These are phyloP conservation scores for Fomitopsis serialis DNA, from an alignment of 768 basidiomycete species.

Conservation along the genomic window DNA sequence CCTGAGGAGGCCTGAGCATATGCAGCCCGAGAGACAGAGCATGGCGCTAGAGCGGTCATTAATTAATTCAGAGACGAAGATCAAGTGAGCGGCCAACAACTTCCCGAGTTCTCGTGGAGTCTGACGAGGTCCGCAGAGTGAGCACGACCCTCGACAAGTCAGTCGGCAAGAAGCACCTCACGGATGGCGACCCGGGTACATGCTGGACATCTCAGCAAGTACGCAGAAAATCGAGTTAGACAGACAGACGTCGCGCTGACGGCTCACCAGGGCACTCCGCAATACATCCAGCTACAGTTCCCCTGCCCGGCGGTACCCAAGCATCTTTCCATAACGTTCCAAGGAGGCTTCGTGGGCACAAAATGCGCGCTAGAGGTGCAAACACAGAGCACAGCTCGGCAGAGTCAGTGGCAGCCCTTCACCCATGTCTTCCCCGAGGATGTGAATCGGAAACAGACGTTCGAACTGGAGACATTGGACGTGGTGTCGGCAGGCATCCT, in stretches of 20 bases:
- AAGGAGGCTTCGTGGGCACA: constrained; percentile 82
- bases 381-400: constrained; percentile 19
- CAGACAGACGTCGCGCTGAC: no score
- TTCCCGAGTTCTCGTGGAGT: not conserved
- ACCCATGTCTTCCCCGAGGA: constrained; percentile 72
- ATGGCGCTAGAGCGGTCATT: constrained; percentile 25
- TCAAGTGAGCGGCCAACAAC: constrained; percentile 37
- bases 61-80: constrained; percentile 36
- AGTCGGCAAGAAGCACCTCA: constrained; percentile 62
- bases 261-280: constrained; percentile 63
- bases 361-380: constrained; percentile 47
- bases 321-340: constrained; percentile 62
- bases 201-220: constrained; percentile 87
- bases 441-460: constrained; percentile 67
- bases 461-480: constrained; percentile 28
- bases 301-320: constrained; percentile 46
- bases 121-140: constrained; percentile 43
- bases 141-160: constrained; percentile 77
- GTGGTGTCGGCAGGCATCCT: constrained; percentile 27
- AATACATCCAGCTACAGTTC: constrained; percentile 68
- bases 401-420: constrained; percentile 49
- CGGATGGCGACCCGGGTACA: constrained; percentile 69
- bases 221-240: no score
- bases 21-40: not conserved
- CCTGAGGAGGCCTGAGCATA: not conserved